Base-by-base conservation (phyloP, 805 yeast genomes). In the Candida argentea region DNA sequence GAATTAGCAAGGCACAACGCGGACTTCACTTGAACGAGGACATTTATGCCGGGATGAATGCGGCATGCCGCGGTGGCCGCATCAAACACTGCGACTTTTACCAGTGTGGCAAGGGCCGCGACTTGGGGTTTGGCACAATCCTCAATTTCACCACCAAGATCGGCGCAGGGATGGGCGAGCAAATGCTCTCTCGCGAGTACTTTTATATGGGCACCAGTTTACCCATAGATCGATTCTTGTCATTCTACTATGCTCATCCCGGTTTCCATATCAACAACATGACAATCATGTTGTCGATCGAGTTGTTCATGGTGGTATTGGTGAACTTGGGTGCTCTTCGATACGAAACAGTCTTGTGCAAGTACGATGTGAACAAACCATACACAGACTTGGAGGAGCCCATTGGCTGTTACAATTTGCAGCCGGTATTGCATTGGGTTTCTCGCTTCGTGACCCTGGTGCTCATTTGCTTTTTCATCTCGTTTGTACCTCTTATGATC, bases 91-190 rank as follows among this genome's bases (percentile, higher is more conserved):
- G 95, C 54, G 97, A 89, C 47, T 89, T 80, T 54, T 86, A 76
- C 55, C 97, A 89, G 52, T 89, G 97, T 56, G 97, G 97, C 18
- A 89, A 89, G 51, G 97, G 97, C 0, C 68, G 97, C 51, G 97
- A 89, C 59, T 59, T 89, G 31, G 97, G 97, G 3, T 89, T 89
- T 56, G 80, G 86, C 1, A 83, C 95, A 0, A 86, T 89, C 39
- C 62, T 89, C 40, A 89, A 87, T 48, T 89, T 89, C 60, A 89
- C 95, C 0, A 80, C 95, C 2, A 89, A 89, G 57, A 87, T 89
- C 48, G 97, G 97, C 3, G 91, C 95, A 24, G 97, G 97, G 28
- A 89, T 89, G 97, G 97, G 97, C 6, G 97, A 89, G 50, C 97
- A 89, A 52, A 70, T 87, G 52, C 57, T 89, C 19, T 84, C 95